phyloP scores from a whole-genome alignment of 2,329 filamentous ascomycete species.

The Fusarium verrucosum region DNA sequence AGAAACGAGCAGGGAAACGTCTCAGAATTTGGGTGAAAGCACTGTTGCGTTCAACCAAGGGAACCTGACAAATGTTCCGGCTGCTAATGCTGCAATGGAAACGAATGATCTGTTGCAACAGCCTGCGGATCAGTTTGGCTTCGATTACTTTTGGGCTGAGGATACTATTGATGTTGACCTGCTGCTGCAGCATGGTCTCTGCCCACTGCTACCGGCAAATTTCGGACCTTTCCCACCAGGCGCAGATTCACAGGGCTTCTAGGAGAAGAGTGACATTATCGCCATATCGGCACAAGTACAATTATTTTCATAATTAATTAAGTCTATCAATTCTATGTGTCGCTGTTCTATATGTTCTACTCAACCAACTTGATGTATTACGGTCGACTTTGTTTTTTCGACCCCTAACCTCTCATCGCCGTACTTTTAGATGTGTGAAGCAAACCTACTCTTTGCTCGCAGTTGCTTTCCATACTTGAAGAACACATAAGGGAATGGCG shows the following conservation, averaged over 20 bases:
- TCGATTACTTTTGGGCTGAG: slow-evolving; percentile 20
- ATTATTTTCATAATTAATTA: neutral
- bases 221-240: slow-evolving; percentile 4
- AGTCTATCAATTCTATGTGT: neutral
- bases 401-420: rapidly evolving
- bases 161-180: slow-evolving; percentile 24
- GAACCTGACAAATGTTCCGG: neutral
- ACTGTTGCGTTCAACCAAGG: neutral
- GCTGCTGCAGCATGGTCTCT: slow-evolving; percentile 19
- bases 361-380: rapidly evolving
- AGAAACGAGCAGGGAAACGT: rapidly evolving
- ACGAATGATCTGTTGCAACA: neutral
- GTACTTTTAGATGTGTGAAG: neutral
- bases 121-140: neutral
- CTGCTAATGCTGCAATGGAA: neutral
- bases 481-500: slow-evolving; percentile 34
- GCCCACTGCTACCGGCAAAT: slow-evolving; percentile 10
- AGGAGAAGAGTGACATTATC: neutral
- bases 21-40: neutral
- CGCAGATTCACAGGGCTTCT: neutral
- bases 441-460: slow-evolving; percentile 32
- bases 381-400: rapidly evolving
- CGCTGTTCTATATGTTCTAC: neutral
- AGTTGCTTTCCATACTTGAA: slow-evolving; percentile 33
- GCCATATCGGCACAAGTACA: neutral